Evolutionary conservation across 176 grass and related monocot genomes (phyloP), one percentile per base, ranked within the genome.

Genomic region (Aegilops speltoides): DNA sequence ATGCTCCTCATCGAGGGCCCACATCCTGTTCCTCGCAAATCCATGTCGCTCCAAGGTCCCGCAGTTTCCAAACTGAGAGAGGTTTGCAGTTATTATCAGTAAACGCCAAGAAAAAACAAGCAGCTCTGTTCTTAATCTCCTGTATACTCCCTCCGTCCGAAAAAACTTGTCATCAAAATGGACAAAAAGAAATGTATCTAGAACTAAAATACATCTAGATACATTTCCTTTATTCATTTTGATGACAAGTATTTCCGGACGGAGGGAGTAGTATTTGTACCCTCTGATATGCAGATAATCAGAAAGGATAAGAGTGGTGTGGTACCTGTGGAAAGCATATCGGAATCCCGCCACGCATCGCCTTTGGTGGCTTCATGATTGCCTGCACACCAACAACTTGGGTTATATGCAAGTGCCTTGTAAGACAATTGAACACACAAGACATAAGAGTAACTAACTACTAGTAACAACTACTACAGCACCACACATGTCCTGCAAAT

Each of bases 301-400:
- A 8, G 8, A 90, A 5, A 40, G 20, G 33, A 34, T 34, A 77
- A 76, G 43, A 11, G 57, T 33, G 2, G 0, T 23, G 26, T 29
- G 37, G 66, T 85, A 98, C 93, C 91, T 95, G 96, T 43, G 96
- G 93, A 85, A 98, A 98, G 76, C 93, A 98, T 82, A 98, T 91
- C 8, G 92, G 90, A 84, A 98, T 98, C 78, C 96, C 96, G 78
- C 96, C 96, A 68, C 93, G 89, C 91, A 95, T 91, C 9, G 91
- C 91, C 31, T 94, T 94, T 61, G 93, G 90, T 10, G 91, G 96
- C 79, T 94, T 98, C 74, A 98, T 89, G 73, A 89, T 92, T 41
- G 96, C 96, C 96, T 98, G 75, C 71, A 84, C 88, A 17, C n/a
- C 67, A 76, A 61, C 43, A 85, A 32, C 45, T 76, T 60, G 1